phyloP scores from a whole-genome alignment of 108 stramenopile genomes.

The Aurantiochytrium sp. region DNA sequence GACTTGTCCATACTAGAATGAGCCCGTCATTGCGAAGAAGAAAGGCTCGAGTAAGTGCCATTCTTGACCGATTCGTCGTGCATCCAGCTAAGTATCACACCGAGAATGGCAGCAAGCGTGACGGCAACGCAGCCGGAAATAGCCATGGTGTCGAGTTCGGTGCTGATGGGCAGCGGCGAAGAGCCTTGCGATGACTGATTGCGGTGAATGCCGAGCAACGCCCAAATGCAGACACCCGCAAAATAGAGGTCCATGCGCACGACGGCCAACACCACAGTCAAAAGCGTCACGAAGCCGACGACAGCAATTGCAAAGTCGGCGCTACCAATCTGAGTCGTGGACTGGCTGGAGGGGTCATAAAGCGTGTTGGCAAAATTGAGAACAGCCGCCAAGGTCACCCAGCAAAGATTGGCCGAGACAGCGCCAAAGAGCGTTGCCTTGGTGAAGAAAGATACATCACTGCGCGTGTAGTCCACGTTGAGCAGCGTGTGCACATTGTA shows the following conservation, averaged over 20 bases:
- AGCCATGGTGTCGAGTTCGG: background rate
- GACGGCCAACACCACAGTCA: background rate
- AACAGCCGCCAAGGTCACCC: background rate
- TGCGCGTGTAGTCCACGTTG: background rate
- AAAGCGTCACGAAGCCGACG: background rate
- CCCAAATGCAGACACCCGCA: background rate
- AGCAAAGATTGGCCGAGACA: background rate
- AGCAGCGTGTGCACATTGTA: background rate
- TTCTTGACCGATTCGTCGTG: background rate
- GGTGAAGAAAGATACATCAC: background rate
- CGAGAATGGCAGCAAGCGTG: background rate
- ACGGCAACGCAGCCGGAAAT: background rate
- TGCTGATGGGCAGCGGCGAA: background rate
- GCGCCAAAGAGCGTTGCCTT: background rate
- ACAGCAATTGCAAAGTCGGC: background rate
- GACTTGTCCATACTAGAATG: no score
- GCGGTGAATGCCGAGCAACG: background rate
- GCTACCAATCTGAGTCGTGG: background rate
- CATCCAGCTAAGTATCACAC: background rate
- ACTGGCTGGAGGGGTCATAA: background rate
- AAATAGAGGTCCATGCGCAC: background rate
- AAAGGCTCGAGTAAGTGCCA: no score
- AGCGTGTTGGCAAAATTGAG: background rate
- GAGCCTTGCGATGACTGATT: background rate
- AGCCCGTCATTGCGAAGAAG: no score